Evolutionary conservation across 441 rosid genomes (phyloP).

Genomic region (Capsella rubella): DNA sequence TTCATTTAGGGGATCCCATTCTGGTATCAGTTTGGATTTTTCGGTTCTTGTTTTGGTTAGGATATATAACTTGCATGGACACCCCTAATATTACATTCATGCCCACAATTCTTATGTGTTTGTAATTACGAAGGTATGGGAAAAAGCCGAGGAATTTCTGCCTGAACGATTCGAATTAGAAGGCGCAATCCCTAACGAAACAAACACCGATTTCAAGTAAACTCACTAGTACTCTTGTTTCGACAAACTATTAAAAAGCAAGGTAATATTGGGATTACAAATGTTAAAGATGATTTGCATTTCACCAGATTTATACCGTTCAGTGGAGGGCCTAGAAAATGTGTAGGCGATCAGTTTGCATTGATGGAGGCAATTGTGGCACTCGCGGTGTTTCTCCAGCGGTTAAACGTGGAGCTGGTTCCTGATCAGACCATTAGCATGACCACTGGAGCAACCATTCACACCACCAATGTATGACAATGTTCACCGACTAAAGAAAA

Average conservation of each 20-base stretch:
- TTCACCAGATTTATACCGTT: conserved; percentile 78
- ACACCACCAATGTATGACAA: conserved; percentile 72
- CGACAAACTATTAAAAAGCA: conserved; percentile 13
- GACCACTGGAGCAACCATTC: conserved; percentile 98
- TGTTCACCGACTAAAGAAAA: neutral
- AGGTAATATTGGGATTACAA: conserved; percentile 3
- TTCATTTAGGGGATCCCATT: neutral
- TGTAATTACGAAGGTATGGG: conserved; percentile 77
- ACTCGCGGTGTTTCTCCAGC: conserved; percentile 77
- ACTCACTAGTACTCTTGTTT: conserved; percentile 13
- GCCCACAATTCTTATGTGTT: neutral
- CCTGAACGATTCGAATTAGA: conserved; percentile 85
- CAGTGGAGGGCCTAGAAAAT: conserved; percentile 95
- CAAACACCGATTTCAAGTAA: conserved; percentile 90
- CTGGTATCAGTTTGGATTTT: neutral
- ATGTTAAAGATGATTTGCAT: conserved; percentile 3
- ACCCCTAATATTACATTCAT: neutral
- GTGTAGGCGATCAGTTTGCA: conserved; percentile 96
- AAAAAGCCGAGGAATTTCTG: conserved; percentile 82
- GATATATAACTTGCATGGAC: neutral
- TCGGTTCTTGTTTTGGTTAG: neutral
- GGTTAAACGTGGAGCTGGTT: conserved; percentile 75
- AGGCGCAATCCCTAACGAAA: conserved; percentile 83
- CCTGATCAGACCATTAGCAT: conserved; percentile 87
- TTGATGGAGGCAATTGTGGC: conserved; percentile 84